Base-by-base conservation (phyloP, 257 asterid species). In the Thymus mandschuricus region DNA sequence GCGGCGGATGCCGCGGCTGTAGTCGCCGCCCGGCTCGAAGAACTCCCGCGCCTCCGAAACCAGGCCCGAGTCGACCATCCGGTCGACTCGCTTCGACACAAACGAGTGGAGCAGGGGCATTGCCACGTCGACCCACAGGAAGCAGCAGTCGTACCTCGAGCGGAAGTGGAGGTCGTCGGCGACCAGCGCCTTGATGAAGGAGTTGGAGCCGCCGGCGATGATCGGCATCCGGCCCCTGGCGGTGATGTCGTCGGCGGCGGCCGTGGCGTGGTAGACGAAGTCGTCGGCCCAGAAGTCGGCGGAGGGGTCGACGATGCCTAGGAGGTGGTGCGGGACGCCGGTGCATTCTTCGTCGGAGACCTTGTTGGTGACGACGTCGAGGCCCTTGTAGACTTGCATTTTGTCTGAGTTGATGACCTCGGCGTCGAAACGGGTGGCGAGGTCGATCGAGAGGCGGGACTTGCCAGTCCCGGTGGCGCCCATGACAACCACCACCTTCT, bases 401-500 rank as follows among this genome's bases (percentile, higher is more conserved):
- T 91, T 89, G 67, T 93, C 98, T 0, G 89, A 89, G 67, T 91
- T 93, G 45, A 93, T 82, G 2, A 93, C 76, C 64, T 91, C 97
- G 0, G 91, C 98, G 34, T 75, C 81, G 63, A 89, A 87, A 0
- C 82, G 84, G 5, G 77, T 77, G 34, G 98, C 98, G 15, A 93
- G 33, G 66, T 93, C 97, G 1, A 93, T 85, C 0, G 97, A 86
- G 28, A 93, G 89, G 2, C 95, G 88, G 1, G 97, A 87, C 58
- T 93, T 93, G 11, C 97, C 97, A 5, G 96, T 86, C 10, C 97
- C 96, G 0, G 96, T 93, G 38, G 95, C 87, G 30, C 96, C 97
- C 74, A 89, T 76, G 10, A 94, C 92, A 3, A 94, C 74, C 51
- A 91, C 96, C 21, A 88, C 96, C 82, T 79, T 86, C 73, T 92